Percentiles rank a stretch among this genome's conserved stretches.
Conservation (phyloP, 306 rosid species). For the Rosa lucieae region DNA sequence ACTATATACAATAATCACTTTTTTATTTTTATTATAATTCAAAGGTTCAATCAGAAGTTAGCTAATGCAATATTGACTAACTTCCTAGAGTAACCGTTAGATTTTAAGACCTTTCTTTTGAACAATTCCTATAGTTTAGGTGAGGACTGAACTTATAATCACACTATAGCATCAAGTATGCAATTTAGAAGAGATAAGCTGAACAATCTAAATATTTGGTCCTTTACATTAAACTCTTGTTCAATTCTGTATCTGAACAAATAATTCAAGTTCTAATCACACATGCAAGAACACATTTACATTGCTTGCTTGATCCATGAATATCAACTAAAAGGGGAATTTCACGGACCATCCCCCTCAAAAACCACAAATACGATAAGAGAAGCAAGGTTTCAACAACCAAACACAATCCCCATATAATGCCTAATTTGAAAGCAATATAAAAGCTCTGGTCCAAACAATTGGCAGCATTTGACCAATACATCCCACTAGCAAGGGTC, state of each 20-base stretch:
- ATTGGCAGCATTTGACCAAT: not conserved
- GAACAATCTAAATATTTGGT: not conserved
- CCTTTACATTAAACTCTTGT: not conserved
- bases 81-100: not conserved
- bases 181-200: not conserved
- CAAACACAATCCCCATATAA: constrained; percentile 2
- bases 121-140: not conserved
- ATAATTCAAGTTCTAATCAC: not conserved
- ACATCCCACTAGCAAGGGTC: not conserved
- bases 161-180: not conserved
- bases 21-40: not conserved
- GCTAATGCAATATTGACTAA: not conserved
- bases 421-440: not conserved
- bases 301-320: not conserved
- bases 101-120: not conserved
- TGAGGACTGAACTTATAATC: not conserved
- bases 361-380: not conserved
- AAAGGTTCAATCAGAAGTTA: not conserved
- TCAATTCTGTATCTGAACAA: not conserved
- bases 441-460: not conserved
- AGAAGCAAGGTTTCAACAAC: not conserved
- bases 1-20: not conserved
- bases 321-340: not conserved
- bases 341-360: not conserved
- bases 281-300: not conserved